Evolutionary conservation across 1,284 basidiomycete species (phyloP).

Genomic region (Meripilus lineatus): DNA sequence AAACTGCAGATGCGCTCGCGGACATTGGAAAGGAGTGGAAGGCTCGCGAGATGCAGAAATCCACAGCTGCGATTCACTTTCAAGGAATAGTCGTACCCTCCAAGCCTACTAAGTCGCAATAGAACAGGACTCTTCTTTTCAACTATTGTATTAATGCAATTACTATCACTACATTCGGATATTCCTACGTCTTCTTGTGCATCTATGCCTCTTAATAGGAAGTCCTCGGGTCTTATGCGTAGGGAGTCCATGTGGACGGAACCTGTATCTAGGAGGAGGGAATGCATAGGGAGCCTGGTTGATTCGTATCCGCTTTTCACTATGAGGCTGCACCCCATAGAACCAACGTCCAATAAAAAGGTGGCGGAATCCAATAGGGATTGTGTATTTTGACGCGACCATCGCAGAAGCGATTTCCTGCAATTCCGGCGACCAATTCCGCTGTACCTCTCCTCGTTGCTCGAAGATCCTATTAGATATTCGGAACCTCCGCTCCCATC

Average conservation of each 20-base stretch:
- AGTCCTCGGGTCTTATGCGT: constrained; percentile 37
- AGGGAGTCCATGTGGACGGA: constrained; percentile 24
- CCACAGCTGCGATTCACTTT: constrained; percentile 40
- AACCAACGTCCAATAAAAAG: constrained; percentile 36
- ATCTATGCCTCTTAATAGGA: constrained; percentile 26
- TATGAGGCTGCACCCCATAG: too few relatives aligned
- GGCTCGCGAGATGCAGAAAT: constrained; percentile 32
- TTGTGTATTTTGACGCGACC: constrained; percentile 35
- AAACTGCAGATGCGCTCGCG: constrained; percentile 34
- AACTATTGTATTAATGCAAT: constrained; percentile 1
- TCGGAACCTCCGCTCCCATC: constrained; percentile 25
- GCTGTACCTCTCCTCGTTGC: constrained; percentile 17
- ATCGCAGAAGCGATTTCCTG: constrained; percentile 44
- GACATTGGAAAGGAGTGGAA: constrained; percentile 53
- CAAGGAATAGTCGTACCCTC: constrained; percentile 14
- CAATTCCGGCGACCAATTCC: constrained; percentile 35
- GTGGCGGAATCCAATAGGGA: constrained; percentile 43
- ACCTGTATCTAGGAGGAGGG: constrained; percentile 12
- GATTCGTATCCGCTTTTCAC: background rate
- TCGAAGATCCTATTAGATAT: constrained; percentile 22
- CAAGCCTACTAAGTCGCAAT: too few relatives aligned
- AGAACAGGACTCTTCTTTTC: too few relatives aligned
- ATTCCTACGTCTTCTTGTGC: constrained; percentile 12
- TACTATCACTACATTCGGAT: constrained; percentile 11
- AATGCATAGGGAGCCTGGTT: constrained; percentile 15